A percentile compares a stretch with the other conserved stretches of the same genome.
Evolutionary conservation across 2,329 filamentous ascomycete species (phyloP).

Genomic region (Talaromyces islandicus): DNA sequence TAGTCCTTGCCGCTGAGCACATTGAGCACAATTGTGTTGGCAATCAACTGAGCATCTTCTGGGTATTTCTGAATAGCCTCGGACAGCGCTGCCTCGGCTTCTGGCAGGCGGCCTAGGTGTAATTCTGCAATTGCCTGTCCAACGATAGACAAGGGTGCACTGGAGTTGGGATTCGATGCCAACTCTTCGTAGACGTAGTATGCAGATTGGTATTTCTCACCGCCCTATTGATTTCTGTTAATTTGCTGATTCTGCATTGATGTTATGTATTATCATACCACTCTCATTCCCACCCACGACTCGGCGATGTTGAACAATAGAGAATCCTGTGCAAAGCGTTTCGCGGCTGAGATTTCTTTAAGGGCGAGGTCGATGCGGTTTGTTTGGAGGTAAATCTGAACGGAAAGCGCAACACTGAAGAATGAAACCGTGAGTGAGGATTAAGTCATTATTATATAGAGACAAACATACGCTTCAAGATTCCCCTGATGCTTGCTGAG

Average conservation of each 20-base stretch:
- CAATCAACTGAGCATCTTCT: constrained; percentile 66
- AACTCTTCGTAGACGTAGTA: constrained; percentile 98
- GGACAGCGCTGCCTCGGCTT: constrained; percentile 80
- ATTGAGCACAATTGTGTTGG: constrained; percentile 75
- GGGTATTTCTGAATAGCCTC: constrained; percentile 72
- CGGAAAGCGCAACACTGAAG: constrained; percentile 69
- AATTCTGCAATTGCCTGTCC: constrained; percentile 88
- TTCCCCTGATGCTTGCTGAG: constrained; percentile 79
- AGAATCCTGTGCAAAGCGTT: constrained; percentile 92
- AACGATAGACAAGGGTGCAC: constrained; percentile 69
- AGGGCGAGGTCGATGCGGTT: constrained; percentile 85
- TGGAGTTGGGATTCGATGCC: constrained; percentile 76
- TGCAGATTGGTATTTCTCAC: constrained; percentile 90
- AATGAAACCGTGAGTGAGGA: background rate
- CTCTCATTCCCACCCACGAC: constrained; percentile 84
- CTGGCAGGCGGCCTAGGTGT: constrained; percentile 80
- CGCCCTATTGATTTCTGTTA: constrained; percentile 54
- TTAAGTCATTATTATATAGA: background rate
- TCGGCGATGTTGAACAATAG: constrained; percentile 90
- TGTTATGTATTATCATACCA: constrained; percentile 50
- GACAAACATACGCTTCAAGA: constrained; percentile 60
- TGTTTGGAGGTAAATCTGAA: constrained; percentile 87
- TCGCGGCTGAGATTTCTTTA: constrained; percentile 80
- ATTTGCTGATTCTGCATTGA: background rate
- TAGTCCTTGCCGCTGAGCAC: constrained; percentile 69